Conservation (phyloP, 306 rosid genomes). For the Betula pendula region DNA sequence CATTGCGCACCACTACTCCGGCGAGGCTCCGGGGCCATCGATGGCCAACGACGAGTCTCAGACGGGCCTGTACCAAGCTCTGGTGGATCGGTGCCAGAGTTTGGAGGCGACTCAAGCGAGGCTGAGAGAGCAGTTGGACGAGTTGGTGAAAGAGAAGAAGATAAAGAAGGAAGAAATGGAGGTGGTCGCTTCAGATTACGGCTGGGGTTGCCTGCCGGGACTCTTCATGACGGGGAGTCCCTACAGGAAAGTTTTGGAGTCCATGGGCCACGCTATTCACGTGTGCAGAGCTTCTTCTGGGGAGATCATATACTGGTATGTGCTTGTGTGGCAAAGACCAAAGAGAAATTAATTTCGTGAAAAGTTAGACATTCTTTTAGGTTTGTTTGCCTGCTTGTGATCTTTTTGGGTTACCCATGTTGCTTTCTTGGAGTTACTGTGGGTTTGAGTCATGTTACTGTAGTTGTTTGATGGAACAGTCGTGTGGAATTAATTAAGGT, state of each 20-base stretch:
- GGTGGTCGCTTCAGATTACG: constrained; percentile 18
- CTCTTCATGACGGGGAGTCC: constrained; percentile 43
- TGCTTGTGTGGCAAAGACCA: neutral
- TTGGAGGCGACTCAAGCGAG: constrained; percentile 52
- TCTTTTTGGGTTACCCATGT: neutral
- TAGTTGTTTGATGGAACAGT: constrained; percentile 12
- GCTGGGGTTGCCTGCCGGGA: constrained; percentile 27
- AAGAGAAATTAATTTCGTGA: neutral
- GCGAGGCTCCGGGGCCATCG: constrained; percentile 36
- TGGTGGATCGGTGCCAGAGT: constrained; percentile 50
- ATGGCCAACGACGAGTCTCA: constrained; percentile 30
- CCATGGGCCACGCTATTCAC: constrained; percentile 66
- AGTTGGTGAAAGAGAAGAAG: constrained; percentile 33
- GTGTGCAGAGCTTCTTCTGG: constrained; percentile 49
- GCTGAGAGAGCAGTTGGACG: constrained; percentile 43
- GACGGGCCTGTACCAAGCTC: constrained; percentile 15
- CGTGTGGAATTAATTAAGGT: no score
- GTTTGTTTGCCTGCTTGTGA: neutral
- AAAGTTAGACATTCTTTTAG: neutral
- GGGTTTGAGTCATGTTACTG: neutral
- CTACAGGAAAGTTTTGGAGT: constrained; percentile 47
- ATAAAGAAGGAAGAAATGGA: neutral
- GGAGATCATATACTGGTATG: constrained; percentile 67
- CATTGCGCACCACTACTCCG: constrained; percentile 28
- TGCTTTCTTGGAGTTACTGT: neutral